Conservation (phyloP, 192 early-diverging fungal genomes). For the Backusella liffmaniae region DNA sequence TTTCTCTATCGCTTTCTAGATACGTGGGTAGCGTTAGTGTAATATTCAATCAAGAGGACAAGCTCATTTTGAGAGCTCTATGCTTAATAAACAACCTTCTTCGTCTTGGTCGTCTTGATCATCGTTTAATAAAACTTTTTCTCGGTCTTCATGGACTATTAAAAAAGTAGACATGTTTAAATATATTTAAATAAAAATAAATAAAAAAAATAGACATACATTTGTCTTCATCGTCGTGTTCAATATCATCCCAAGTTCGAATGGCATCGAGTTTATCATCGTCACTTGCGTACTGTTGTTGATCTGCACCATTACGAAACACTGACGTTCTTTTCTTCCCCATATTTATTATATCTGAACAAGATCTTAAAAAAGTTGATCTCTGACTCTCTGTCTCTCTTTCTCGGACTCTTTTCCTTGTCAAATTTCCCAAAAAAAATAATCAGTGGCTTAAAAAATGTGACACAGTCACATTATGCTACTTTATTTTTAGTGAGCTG, state of each 20-base stretch:
- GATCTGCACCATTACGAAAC: conserved; percentile 20
- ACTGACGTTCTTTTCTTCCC: conserved; percentile 28
- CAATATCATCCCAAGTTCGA: conserved; percentile 70
- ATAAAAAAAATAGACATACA: conserved; percentile 39
- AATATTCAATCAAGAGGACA: background rate
- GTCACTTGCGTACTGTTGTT: background rate
- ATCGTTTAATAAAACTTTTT: conserved; percentile 51
- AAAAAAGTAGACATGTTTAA: background rate
- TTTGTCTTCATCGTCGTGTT: conserved; percentile 75
- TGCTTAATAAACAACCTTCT: conserved; percentile 20
- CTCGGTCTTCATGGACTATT: conserved; percentile 43
- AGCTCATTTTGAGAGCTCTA: too few relatives aligned
- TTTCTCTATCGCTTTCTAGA: conserved; percentile 75
- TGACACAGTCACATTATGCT: background rate
- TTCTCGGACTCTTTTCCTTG: background rate
- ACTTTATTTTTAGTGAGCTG: background rate
- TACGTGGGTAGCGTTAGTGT: background rate
- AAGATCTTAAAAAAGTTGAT: background rate
- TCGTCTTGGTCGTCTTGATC: conserved; percentile 12
- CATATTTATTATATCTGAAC: conserved; percentile 11
- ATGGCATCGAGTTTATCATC: conserved; percentile 60
- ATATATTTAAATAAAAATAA: background rate
- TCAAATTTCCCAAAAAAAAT: background rate
- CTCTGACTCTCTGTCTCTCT: background rate
- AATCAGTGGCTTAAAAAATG: conserved; percentile 6